Conservation (phyloP, 805 yeast species). For the Candida dajiaensis region DNA sequence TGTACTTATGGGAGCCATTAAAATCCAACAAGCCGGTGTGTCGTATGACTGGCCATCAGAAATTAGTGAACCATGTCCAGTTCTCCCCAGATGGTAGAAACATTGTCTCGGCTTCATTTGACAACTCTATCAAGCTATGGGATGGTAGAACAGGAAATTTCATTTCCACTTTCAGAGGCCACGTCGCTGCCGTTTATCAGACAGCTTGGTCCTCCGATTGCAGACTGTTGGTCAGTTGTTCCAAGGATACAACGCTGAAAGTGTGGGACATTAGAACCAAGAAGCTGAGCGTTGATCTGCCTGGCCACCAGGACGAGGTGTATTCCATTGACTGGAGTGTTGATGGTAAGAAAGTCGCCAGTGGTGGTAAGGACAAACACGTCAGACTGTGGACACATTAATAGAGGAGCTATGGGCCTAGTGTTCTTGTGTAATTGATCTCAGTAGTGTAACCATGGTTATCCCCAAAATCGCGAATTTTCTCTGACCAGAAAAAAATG, state of each 20-base stretch:
- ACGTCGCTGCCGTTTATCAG: constrained; percentile 96
- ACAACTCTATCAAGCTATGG: constrained; percentile 93
- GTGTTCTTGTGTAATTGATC: neutral
- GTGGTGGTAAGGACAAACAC: constrained; percentile 96
- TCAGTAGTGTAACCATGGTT: neutral
- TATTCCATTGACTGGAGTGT: constrained; percentile 97
- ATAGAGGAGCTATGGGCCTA: neutral
- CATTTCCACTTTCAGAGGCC: constrained; percentile 87
- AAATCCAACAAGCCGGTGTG: constrained; percentile 76
- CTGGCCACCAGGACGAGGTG: constrained; percentile 95
- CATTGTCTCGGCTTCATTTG: constrained; percentile 90
- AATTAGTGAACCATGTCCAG: constrained; percentile 90
- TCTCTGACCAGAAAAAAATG: neutral
- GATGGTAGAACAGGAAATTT: constrained; percentile 91
- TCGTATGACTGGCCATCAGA: constrained; percentile 97
- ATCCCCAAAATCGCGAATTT: neutral
- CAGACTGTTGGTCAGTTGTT: constrained; percentile 83
- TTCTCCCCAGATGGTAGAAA: constrained; percentile 94
- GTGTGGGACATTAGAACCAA: constrained; percentile 92
- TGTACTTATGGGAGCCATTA: constrained; percentile 94
- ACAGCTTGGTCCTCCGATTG: constrained; percentile 98
- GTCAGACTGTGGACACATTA: constrained; percentile 87
- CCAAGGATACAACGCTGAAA: constrained; percentile 92
- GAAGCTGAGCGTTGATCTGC: constrained; percentile 81
- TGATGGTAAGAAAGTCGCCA: constrained; percentile 90